Evolutionary conservation across 2,329 filamentous ascomycete genomes (phyloP).

Genomic region (Hyphodiscus sp.): DNA sequence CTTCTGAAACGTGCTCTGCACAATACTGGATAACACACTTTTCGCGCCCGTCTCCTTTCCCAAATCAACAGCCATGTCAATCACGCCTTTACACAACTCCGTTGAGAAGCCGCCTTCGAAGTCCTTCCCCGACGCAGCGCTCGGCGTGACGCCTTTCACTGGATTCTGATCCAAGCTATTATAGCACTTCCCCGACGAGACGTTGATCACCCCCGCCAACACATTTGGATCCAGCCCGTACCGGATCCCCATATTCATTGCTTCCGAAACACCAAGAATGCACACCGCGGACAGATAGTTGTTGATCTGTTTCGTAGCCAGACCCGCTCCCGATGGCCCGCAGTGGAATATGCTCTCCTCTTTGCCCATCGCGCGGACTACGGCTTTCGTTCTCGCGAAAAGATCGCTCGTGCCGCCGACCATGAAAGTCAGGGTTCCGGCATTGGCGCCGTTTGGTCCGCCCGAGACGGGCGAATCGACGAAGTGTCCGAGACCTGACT

Average conservation of each 20-base stretch:
- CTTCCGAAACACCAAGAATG: conserved; percentile 50
- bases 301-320: conserved; percentile 53
- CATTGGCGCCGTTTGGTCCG: conserved; percentile 29
- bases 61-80: conserved; percentile 46
- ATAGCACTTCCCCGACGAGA: conserved; percentile 33
- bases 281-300: conserved; percentile 55
- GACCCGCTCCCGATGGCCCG: conserved; percentile 46
- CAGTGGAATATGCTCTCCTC: conserved; percentile 43
- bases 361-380: conserved; percentile 47
- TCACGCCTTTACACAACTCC: conserved; percentile 53
- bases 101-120: conserved; percentile 49
- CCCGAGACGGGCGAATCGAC: conserved; percentile 32
- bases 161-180: conserved; percentile 31
- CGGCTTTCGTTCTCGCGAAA: conserved; percentile 33
- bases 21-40: not conserved
- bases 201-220: conserved; percentile 43
- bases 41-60: conserved; percentile 37
- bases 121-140: conserved; percentile 24
- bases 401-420: conserved; percentile 31
- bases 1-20: not conserved
- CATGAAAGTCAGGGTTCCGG: conserved; percentile 33
- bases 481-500: conserved; percentile 3
- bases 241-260: conserved; percentile 54
- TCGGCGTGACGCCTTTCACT: conserved; percentile 29
- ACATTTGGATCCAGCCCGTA: conserved; percentile 48